Evolutionary conservation across 768 basidiomycete species (phyloP).

Genomic region (Rossbeevera mucosa): DNA sequence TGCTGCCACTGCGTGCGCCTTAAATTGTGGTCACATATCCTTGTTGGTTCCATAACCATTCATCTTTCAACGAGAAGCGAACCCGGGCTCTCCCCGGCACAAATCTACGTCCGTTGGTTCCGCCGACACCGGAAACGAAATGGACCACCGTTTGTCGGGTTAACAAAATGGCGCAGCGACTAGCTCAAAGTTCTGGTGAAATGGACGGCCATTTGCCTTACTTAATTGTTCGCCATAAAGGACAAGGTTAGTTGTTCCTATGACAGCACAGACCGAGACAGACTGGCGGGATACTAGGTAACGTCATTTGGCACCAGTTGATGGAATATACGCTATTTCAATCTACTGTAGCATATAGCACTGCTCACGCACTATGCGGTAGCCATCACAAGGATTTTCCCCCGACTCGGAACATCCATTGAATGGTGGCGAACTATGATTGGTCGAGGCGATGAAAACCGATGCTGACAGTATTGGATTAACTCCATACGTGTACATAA

Average conservation of each 20-base stretch:
- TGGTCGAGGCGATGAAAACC: background rate
- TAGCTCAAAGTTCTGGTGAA: background rate
- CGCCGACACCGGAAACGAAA: background rate
- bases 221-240: background rate
- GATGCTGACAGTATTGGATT: background rate
- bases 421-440: background rate
- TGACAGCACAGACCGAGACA: background rate
- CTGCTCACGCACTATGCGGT: background rate
- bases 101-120: background rate
- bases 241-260: background rate
- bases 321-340: no score
- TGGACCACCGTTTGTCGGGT: background rate
- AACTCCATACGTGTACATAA: background rate
- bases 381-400: background rate
- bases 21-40: background rate
- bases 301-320: background rate
- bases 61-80: background rate
- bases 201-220: background rate
- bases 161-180: background rate
- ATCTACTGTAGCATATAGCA: background rate
- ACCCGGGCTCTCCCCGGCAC: background rate
- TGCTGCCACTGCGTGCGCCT: background rate
- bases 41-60: background rate
- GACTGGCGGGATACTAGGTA: background rate
- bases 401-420: background rate